phyloP scores from a whole-genome alignment of 176 grass and related monocot species.

The Puccinellia tenuiflora region DNA sequence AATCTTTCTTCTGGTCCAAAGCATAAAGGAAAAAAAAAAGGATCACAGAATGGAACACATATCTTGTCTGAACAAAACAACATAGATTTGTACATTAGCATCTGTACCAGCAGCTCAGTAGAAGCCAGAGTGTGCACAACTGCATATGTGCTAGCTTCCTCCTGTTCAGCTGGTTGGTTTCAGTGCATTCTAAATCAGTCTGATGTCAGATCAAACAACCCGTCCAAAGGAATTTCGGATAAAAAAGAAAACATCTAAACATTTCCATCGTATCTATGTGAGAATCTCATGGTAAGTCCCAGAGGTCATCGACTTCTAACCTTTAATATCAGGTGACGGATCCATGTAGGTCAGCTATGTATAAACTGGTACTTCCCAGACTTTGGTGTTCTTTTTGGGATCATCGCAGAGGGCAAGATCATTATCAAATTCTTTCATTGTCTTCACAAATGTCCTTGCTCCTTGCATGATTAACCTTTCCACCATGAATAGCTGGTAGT shows the following conservation, averaged over 20 bases:
- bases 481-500: constrained; percentile 89
- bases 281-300: constrained; percentile 7
- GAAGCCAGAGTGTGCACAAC: background rate
- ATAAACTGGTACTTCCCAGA: constrained; percentile 83
- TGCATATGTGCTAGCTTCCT: background rate
- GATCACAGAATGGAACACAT: background rate
- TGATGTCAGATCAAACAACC: background rate
- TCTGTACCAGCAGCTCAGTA: constrained; percentile 15
- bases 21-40: background rate
- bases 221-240: constrained; percentile 7
- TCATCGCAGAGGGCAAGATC: constrained; percentile 87
- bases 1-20: background rate
- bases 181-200: background rate
- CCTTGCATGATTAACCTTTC: constrained; percentile 91
- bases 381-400: constrained; percentile 76
- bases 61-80: constrained; percentile 14
- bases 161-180: background rate
- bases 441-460: constrained; percentile 80
- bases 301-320: background rate
- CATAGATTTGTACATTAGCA: background rate
- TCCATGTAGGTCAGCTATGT: constrained; percentile 7
- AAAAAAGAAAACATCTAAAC: background rate
- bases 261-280: background rate
- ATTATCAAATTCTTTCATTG: constrained; percentile 75
- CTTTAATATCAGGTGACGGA: constrained; percentile 1